phyloP scores from a whole-genome alignment of 2,329 filamentous ascomycete species.

The Diaporthe sp. region DNA sequence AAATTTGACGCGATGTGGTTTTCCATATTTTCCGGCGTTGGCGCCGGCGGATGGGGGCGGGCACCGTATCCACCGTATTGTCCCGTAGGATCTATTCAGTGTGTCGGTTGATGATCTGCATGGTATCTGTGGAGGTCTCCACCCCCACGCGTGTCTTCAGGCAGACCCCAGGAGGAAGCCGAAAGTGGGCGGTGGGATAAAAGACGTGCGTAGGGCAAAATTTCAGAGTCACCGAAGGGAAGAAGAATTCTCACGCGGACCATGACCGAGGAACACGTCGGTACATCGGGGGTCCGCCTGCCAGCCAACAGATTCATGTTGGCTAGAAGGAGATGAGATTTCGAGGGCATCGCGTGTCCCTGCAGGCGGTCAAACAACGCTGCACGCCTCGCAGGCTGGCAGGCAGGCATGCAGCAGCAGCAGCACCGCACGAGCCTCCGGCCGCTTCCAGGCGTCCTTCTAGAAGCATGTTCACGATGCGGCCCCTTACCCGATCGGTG shows the following conservation, averaged over 20 bases:
- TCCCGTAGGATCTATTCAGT: slow-evolving; percentile 19
- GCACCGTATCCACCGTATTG: neutral
- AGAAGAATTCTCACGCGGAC: neutral
- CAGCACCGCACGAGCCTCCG: slow-evolving; percentile 5
- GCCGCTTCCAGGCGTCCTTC: slow-evolving; percentile 10
- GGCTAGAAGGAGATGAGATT: slow-evolving; percentile 13
- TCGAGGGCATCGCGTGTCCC: slow-evolving; percentile 11
- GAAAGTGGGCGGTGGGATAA: neutral
- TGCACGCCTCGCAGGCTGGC: neutral
- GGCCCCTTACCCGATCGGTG: neutral
- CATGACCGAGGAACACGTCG: neutral
- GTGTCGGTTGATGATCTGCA: slow-evolving; percentile 7
- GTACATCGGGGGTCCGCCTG: neutral
- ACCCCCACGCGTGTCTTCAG: slow-evolving; percentile 20
- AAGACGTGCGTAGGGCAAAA: neutral
- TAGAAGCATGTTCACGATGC: slow-evolving; percentile 23
- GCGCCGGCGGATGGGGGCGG: neutral
- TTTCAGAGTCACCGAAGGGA: neutral
- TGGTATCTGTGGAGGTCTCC: neutral
- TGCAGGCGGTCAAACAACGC: slow-evolving; percentile 19
- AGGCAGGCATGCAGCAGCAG: neutral
- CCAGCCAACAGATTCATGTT: slow-evolving; percentile 14
- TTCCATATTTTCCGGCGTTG: slow-evolving; percentile 12
- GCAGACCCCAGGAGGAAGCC: neutral
- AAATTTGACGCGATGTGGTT: slow-evolving; percentile 15